Conservation (phyloP, 2,329 filamentous ascomycete genomes). For the Penicillium olsonii region DNA sequence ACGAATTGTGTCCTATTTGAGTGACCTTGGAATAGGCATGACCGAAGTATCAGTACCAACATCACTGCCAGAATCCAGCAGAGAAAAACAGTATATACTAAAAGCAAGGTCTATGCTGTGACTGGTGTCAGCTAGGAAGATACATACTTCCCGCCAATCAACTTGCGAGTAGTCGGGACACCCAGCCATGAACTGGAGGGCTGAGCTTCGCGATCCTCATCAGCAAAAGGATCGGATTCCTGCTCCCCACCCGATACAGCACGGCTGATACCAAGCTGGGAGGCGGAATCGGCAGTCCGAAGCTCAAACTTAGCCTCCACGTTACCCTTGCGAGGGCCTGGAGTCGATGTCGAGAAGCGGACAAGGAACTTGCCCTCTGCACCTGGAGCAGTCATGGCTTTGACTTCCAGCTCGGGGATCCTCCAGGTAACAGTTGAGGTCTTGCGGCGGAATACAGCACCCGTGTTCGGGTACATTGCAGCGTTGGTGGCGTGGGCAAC, state of each 20-base stretch:
- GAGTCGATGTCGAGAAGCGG: slow-evolving; percentile 72
- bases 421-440: slow-evolving; percentile 49
- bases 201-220: slow-evolving; percentile 39
- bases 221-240: slow-evolving; percentile 51
- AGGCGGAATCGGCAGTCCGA: slow-evolving; percentile 55
- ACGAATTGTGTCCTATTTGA: neutral
- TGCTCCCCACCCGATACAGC: slow-evolving; percentile 29
- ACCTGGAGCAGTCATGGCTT: slow-evolving; percentile 36
- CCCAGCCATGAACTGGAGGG: slow-evolving; percentile 60
- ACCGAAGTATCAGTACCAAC: too few relatives aligned
- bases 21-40: too few relatives aligned
- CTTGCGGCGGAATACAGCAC: slow-evolving; percentile 49
- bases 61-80: neutral
- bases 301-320: slow-evolving; percentile 85
- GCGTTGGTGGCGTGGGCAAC: slow-evolving; percentile 44
- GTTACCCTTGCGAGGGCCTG: slow-evolving; percentile 70
- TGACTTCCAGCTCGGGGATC: slow-evolving; percentile 54
- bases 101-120: neutral
- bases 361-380: slow-evolving; percentile 76
- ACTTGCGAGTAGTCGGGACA: slow-evolving; percentile 65
- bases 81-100: slow-evolving; percentile 17
- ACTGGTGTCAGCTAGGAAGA: slow-evolving; percentile 41
- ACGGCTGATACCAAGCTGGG: slow-evolving; percentile 64
- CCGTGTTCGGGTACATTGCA: slow-evolving; percentile 49
- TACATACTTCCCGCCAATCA: slow-evolving; percentile 76